A percentile compares a stretch with the other conserved stretches of the same genome.
phyloP scores from a whole-genome alignment of 805 yeast genomes.

The Candida ponderosae region DNA sequence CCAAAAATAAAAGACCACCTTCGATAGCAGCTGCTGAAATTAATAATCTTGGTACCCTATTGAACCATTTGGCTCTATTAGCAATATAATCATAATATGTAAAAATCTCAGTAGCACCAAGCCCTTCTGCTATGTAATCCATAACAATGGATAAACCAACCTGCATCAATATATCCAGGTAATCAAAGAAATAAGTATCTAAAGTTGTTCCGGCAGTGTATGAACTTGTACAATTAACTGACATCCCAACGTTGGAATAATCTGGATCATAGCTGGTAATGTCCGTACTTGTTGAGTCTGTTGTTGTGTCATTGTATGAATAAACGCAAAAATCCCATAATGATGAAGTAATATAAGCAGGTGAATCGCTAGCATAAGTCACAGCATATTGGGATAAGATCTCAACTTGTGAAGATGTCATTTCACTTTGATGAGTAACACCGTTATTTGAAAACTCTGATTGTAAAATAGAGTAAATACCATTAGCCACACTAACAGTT shows the following conservation, averaged over 20 bases:
- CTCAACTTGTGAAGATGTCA: slow-evolving; percentile 42
- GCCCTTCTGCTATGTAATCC: slow-evolving; percentile 37
- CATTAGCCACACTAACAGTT: background rate
- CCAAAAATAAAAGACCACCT: slow-evolving; percentile 20
- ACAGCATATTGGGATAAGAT: slow-evolving; percentile 38
- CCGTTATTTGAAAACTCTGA: background rate
- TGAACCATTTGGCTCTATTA: slow-evolving; percentile 13
- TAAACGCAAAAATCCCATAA: slow-evolving; percentile 40
- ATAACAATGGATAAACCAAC: slow-evolving; percentile 36
- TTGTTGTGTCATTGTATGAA: slow-evolving; percentile 6
- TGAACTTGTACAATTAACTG: background rate
- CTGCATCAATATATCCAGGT: slow-evolving; percentile 29
- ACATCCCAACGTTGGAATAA: background rate
- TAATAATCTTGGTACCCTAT: slow-evolving; percentile 23
- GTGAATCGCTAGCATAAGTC: slow-evolving; percentile 36
- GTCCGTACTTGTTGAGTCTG: background rate
- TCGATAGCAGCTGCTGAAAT: slow-evolving; percentile 24
- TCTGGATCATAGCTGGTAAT: too few species aligned
- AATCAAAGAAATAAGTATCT: slow-evolving; percentile 31
- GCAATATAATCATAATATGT: slow-evolving; percentile 16
- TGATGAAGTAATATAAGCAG: slow-evolving; percentile 37
- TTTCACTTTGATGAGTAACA: slow-evolving; percentile 8
- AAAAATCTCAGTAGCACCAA: slow-evolving; percentile 17
- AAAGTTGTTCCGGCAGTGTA: background rate
- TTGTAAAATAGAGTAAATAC: background rate